Evolutionary conservation across 306 rosid species (phyloP).

Genomic region (Lathyrus aphaca): DNA sequence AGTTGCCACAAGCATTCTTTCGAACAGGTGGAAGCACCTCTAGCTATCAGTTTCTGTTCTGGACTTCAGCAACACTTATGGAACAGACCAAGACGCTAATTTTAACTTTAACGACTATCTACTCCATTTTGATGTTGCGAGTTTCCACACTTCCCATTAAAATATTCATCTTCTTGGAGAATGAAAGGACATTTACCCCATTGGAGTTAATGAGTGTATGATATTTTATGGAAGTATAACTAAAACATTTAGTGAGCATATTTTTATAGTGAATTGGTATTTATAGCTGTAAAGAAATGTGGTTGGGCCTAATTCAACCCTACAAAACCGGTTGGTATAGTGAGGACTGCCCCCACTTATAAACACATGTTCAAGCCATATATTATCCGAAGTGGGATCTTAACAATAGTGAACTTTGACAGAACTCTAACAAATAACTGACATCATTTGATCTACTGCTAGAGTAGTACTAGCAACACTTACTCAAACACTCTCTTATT

Average conservation of each 20-base stretch:
- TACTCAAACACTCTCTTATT: background rate
- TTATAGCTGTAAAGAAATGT: no score
- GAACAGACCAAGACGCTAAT: background rate
- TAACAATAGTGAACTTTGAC: background rate
- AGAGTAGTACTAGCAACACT: background rate
- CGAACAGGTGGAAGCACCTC: background rate
- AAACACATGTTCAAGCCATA: no score
- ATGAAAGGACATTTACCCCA: no score
- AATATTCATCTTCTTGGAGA: no score
- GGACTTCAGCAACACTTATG: background rate
- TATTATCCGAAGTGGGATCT: no score
- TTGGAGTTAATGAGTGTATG: no score
- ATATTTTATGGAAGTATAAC: background rate
- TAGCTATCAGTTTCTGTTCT: background rate
- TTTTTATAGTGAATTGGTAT: background rate
- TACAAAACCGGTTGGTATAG: no score
- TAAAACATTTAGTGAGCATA: slow-evolving; percentile 14
- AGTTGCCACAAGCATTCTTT: background rate
- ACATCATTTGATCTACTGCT: background rate
- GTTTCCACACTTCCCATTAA: background rate
- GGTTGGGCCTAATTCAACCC: no score
- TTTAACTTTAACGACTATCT: background rate
- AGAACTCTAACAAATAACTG: slow-evolving; percentile 2
- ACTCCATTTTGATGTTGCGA: background rate
- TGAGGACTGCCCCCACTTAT: no score